phyloP scores from a whole-genome alignment of 306 rosid species.

The Elaeagnus macrophylla region DNA sequence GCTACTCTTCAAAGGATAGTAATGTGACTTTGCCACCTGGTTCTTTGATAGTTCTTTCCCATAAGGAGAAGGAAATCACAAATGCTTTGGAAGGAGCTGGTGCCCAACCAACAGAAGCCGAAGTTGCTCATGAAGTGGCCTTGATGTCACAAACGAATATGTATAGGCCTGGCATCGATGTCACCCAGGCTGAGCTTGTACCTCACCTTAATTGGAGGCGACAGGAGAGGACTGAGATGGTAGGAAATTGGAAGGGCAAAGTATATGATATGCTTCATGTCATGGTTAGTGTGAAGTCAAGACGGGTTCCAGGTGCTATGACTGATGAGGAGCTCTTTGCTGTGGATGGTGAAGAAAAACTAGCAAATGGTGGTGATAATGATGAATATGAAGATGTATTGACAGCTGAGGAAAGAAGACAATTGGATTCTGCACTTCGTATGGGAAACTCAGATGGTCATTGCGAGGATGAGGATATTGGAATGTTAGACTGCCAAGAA shows the following conservation, averaged over 20 bases:
- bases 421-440: constrained; percentile 84
- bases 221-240: constrained; percentile 92
- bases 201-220: constrained; percentile 97
- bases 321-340: constrained; percentile 97
- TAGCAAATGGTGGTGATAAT: constrained; percentile 63
- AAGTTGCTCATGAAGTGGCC: constrained; percentile 91
- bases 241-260: constrained; percentile 94
- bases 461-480: constrained; percentile 72
- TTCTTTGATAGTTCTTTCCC: constrained; percentile 89
- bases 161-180: constrained; percentile 98
- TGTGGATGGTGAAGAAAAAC: constrained; percentile 73
- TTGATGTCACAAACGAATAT: constrained; percentile 91
- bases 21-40: constrained; percentile 63
- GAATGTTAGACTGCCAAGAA: constrained; percentile 50
- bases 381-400: constrained; percentile 86
- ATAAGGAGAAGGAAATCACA: constrained; percentile 89
- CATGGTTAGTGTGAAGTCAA: constrained; percentile 95
- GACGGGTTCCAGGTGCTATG: constrained; percentile 99
- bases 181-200: constrained; percentile 95
- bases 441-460: constrained; percentile 68
- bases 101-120: constrained; percentile 86
- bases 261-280: constrained; percentile 97
- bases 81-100: constrained; percentile 99
- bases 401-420: constrained; percentile 93
- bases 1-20: constrained; percentile 73